A percentile compares a stretch with the other conserved stretches of the same genome.
Evolutionary conservation across 495 filamentous ascomycete species (phyloP).

Genomic region (Neurospora hispaniola): DNA sequence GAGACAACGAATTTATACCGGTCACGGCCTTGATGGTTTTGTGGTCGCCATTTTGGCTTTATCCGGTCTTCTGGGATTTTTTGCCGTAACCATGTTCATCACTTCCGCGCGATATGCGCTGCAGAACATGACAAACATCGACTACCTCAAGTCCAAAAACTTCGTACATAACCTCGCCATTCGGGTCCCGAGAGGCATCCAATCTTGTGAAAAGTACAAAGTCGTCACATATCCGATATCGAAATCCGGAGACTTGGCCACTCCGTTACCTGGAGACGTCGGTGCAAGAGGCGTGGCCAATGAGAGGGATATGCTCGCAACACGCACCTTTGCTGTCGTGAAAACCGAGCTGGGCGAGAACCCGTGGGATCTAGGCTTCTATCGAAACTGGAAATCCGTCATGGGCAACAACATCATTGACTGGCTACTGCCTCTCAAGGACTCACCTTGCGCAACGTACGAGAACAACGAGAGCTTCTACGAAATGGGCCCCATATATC

Average conservation of each 20-base stretch:
- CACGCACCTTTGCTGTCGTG: conserved; percentile 65
- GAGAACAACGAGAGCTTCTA: conserved; percentile 40
- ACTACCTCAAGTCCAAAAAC: conserved; percentile 52
- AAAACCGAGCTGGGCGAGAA: conserved; percentile 64
- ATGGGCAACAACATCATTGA: conserved; percentile 61
- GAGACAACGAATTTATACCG: conserved; percentile 11
- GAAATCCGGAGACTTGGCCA: conserved; percentile 10
- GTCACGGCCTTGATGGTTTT: conserved; percentile 23
- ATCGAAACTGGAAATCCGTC: conserved; percentile 61
- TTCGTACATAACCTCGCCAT: conserved; percentile 67
- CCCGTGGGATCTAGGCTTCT: conserved; percentile 60
- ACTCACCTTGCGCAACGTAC: conserved; percentile 48
- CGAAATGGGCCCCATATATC: conserved; percentile 32
- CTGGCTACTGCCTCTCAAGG: conserved; percentile 62
- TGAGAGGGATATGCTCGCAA: conserved; percentile 32
- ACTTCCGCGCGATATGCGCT: conserved; percentile 59
- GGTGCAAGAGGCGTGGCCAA: not conserved
- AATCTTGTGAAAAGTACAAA: conserved; percentile 26
- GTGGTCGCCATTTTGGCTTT: conserved; percentile 28
- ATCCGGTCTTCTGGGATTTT: conserved; percentile 60
- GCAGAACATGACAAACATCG: conserved; percentile 70
- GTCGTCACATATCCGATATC: conserved; percentile 33
- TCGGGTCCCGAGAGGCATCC: conserved; percentile 47
- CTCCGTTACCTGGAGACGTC: conserved; percentile 1
- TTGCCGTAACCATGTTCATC: conserved; percentile 60